These are phyloP conservation scores for Penicillium goetzii DNA, from an alignment of 495 filamentous ascomycete genomes.

Conservation along the genomic window DNA sequence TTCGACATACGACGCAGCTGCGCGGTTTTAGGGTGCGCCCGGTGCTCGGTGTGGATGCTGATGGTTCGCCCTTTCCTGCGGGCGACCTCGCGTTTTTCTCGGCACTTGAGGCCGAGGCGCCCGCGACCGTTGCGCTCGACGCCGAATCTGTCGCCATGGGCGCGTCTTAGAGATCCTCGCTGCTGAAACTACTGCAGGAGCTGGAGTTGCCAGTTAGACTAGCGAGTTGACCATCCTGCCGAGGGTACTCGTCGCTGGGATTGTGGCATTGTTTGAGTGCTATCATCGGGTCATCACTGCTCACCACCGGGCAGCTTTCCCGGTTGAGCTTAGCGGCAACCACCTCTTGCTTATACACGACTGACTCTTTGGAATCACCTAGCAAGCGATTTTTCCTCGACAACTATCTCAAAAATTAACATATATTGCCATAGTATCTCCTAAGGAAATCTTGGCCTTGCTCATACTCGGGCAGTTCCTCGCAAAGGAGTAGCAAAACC, in stretches of 20 bases:
- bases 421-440: neutral
- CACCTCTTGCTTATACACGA: neutral
- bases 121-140: conserved; percentile 9
- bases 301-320: neutral
- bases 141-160: conserved; percentile 1
- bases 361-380: neutral
- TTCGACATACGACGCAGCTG: conserved; percentile 60
- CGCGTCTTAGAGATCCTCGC: neutral
- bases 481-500: neutral
- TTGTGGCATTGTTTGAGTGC: neutral
- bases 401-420: too few species aligned
- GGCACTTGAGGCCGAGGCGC: conserved; percentile 32
- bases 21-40: conserved; percentile 43
- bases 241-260: neutral
- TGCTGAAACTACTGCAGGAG: neutral
- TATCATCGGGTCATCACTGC: neutral
- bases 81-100: conserved; percentile 38
- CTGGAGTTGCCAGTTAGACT: neutral
- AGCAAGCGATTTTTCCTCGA: too few species aligned
- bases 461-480: neutral
- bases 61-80: neutral
- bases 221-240: neutral
- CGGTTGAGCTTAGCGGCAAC: neutral
- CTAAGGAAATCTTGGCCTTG: neutral
- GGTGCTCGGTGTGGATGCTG: neutral